phyloP scores from a whole-genome alignment of 371 early-diverging fungal genomes.

The Chytridium lagenaria region DNA sequence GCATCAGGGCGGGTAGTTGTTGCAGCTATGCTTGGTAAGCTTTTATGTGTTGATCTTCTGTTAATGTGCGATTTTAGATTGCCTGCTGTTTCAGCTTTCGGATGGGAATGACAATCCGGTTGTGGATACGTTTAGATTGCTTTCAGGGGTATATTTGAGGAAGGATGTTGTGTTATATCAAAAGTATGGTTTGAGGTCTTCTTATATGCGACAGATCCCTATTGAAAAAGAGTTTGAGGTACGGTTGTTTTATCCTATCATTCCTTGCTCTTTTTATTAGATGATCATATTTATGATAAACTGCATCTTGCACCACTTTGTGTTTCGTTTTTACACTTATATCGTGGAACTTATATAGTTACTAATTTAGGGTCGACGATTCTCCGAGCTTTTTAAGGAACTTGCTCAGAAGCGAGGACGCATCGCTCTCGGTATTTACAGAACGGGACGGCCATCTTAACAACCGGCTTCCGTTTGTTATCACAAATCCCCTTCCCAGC shows the following conservation, averaged over 20 bases:
- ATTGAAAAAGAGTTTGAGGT: constrained; percentile 15
- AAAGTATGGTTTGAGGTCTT: constrained; percentile 30
- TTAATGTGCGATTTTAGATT: constrained; percentile 9
- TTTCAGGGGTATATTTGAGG: constrained; percentile 47
- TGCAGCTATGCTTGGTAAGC: constrained; percentile 46
- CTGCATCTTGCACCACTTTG: too few species aligned
- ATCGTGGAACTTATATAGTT: background rate
- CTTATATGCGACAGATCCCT: constrained; percentile 37
- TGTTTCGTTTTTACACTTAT: background rate
- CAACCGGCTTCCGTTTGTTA: constrained; percentile 53
- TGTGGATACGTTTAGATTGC: constrained; percentile 41
- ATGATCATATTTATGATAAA: constrained; percentile 11
- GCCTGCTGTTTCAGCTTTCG: constrained; percentile 38
- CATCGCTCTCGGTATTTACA: constrained; percentile 49
- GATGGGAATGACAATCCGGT: constrained; percentile 28
- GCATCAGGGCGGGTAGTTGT: constrained; percentile 48
- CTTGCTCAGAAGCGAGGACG: constrained; percentile 42
- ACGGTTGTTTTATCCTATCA: constrained; percentile 36
- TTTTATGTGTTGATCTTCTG: constrained; percentile 13
- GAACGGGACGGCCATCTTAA: constrained; percentile 35
- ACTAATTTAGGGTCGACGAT: constrained; percentile 33
- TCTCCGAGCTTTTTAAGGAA: constrained; percentile 40
- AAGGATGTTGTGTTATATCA: constrained; percentile 33
- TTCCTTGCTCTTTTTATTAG: background rate
- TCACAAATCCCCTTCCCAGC: constrained; percentile 48